These are phyloP conservation scores for Chrysochromulina tobinii DNA, from an alignment of 78 protist species.

Conservation along the genomic window DNA sequence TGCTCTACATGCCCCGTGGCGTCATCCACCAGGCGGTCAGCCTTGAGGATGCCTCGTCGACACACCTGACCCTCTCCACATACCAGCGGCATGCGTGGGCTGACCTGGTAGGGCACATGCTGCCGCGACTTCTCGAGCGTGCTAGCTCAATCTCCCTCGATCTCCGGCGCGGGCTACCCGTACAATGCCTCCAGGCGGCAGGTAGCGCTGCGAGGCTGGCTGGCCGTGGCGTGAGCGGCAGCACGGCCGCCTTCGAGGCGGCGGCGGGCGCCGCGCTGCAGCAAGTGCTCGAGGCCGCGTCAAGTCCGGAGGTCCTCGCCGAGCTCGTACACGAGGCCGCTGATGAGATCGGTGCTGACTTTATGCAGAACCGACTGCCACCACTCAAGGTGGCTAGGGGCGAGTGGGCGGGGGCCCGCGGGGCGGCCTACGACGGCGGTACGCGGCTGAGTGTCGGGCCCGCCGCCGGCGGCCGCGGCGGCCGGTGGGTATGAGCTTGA, in stretches of 20 bases:
- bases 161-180: not conserved
- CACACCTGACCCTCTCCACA: constrained; percentile 28
- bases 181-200: not conserved
- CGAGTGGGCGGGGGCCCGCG: too few species aligned
- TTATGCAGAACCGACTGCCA: not conserved
- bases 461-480: not conserved
- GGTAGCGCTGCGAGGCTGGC: not conserved
- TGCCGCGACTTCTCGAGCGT: not conserved
- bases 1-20: constrained; percentile 38
- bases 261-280: too few species aligned
- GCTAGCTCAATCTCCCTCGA: not conserved
- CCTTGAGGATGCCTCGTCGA: not conserved
- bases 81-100: constrained; percentile 3
- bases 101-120: not conserved
- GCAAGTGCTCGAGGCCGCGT: too few species aligned
- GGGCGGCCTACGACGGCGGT: too few species aligned
- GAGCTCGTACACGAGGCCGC: not conserved
- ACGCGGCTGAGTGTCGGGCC: not conserved
- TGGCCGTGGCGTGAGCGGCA: not conserved
- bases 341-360: not conserved
- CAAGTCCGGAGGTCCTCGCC: too few species aligned
- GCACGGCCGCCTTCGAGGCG: not conserved
- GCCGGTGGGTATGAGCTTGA: not conserved
- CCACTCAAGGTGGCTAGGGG: not conserved
- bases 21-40: constrained; percentile 8